Evolutionary conservation across 2,329 filamentous ascomycete species (phyloP).

Genomic region (Phialocephala subalpina): DNA sequence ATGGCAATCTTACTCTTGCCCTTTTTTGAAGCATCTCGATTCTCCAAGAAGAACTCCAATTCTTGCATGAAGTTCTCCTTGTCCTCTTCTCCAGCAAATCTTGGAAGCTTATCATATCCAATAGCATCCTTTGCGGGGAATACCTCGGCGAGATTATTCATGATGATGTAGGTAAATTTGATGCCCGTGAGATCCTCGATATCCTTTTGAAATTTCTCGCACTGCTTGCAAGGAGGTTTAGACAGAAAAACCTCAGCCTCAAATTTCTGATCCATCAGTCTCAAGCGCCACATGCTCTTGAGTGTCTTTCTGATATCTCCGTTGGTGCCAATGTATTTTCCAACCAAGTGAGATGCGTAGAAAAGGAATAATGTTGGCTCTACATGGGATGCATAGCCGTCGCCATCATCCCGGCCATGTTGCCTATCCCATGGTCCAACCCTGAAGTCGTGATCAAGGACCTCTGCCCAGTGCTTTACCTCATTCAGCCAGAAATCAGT

Average conservation of each 20-base stretch:
- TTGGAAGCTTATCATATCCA: background rate
- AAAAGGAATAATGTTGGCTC: conserved; percentile 21
- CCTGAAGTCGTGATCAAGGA: conserved; percentile 13
- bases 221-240: conserved; percentile 8
- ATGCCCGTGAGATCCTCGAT: conserved; percentile 21
- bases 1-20: background rate
- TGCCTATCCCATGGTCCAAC: background rate
- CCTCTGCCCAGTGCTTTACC: conserved; percentile 1
- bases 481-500: conserved; percentile 16
- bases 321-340: background rate
- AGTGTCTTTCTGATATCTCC: conserved; percentile 4
- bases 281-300: conserved; percentile 11
- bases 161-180: conserved; percentile 12
- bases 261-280: background rate
- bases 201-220: conserved; percentile 14
- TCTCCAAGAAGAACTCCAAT: background rate
- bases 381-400: conserved; percentile 13
- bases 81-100: background rate
- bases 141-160: conserved; percentile 15
- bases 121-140: background rate
- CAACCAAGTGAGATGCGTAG: conserved; percentile 16
- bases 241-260: conserved; percentile 24
- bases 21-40: background rate
- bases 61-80: background rate
- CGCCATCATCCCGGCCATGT: conserved; percentile 8